Evolutionary conservation across 148 eudicot genomes (phyloP), one percentile per base, ranked within the genome.

Genomic region (Cornus controversa): DNA sequence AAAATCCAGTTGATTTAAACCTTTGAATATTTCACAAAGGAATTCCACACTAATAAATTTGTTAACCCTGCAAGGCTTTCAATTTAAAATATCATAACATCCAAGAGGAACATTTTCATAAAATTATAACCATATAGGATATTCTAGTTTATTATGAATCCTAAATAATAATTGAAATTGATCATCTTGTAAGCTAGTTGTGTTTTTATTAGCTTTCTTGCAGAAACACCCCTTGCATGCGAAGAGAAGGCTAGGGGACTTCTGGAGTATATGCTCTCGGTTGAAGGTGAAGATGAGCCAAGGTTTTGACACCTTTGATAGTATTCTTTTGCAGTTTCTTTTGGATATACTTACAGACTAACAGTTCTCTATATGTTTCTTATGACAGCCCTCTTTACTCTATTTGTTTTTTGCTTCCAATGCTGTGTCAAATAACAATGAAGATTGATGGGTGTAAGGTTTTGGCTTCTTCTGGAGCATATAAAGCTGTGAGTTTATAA

Each of bases 351-450:
- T 42, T 36, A 22, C 7, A 26, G 34, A 58, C 78, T 80, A 31
- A 75, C 27, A 28, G 64, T 18, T 67, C 50, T 74, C 69, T 40
- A 58, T 23, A 42, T 84, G 71, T 54, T 76, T 76, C 40, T 36
- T 31, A 62, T 85, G 81, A 37, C 91, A 94, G 99, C 69, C 92
- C 99, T 78, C 93, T 88, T 71, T 79, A 71, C 26, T 86, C 94
- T 5, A 71, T 86, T 72, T 88, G 92, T 87, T 95, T 95, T 84
- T 81, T 93, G 91, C 92, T 95, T 81, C 99, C 97, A 27, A 71
- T 95, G 87, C 82, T 95, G 66, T 95, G 97, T 82, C 99, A 95
- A 86, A 84, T 83, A 73, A 95, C 99, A 77, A 90, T 91, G 93
- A 84, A 81, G 75, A 74, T 76, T 71, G 86, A 85, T 73, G 99